These are phyloP conservation scores for Theobroma cacao DNA, from an alignment of 345 rosid genomes.

Conservation along the genomic window DNA sequence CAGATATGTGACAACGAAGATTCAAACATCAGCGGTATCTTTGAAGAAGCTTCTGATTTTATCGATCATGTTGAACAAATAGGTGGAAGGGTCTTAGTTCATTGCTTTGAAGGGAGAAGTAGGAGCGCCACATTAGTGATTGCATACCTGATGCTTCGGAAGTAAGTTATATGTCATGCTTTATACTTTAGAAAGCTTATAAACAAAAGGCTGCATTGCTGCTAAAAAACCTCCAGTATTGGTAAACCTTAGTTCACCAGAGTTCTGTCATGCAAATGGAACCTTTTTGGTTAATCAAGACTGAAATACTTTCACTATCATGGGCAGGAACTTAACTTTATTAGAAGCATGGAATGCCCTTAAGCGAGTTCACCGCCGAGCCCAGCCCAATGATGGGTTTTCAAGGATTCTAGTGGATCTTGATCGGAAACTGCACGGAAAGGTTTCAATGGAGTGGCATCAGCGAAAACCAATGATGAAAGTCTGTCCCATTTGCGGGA, in stretches of 20 bases:
- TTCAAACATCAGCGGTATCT: slow-evolving; percentile 69
- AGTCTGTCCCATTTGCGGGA: slow-evolving; percentile 92
- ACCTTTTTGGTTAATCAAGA: neutral
- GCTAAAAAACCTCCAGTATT: neutral
- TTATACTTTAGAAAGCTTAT: neutral
- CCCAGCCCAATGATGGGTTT: slow-evolving; percentile 97
- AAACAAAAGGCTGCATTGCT: neutral
- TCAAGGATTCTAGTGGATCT: slow-evolving; percentile 63
- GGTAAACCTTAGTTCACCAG: neutral
- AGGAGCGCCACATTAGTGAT: slow-evolving; percentile 91
- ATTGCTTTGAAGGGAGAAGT: slow-evolving; percentile 98
- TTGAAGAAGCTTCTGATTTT: slow-evolving; percentile 76
- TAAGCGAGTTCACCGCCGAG: slow-evolving; percentile 82
- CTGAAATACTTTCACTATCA: neutral
- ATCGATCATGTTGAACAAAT: slow-evolving; percentile 76
- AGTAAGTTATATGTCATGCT: slow-evolving; percentile 48
- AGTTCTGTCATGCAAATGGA: neutral
- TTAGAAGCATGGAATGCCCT: slow-evolving; percentile 78
- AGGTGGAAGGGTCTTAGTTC: slow-evolving; percentile 79
- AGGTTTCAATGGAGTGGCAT: slow-evolving; percentile 96
- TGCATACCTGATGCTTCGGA: slow-evolving; percentile 85
- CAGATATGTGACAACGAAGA: slow-evolving; percentile 89
- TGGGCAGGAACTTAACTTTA: slow-evolving; percentile 65
- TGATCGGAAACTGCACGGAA: slow-evolving; percentile 70
- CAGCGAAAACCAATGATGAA: slow-evolving; percentile 79